Percentiles rank a stretch among this genome's conserved stretches.
These are phyloP conservation scores for Camptophora hylomeconis DNA, from an alignment of 2,329 filamentous ascomycete genomes.

Conservation along the genomic window DNA sequence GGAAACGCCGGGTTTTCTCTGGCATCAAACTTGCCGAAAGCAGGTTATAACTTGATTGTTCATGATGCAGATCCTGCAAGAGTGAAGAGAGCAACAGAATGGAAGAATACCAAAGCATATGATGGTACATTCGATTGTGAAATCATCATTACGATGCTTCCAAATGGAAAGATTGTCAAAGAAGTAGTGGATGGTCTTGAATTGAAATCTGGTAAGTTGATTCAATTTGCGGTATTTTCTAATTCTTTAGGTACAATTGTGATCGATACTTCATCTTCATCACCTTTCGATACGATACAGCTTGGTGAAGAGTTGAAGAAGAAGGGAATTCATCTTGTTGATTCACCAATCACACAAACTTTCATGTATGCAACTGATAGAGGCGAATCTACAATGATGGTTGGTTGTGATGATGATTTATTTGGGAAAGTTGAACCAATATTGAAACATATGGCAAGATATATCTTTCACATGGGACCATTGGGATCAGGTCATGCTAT, in stretches of 20 bases:
- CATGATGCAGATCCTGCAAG: conserved; percentile 20
- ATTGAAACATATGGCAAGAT: conserved; percentile 13
- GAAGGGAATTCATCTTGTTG: conserved; percentile 9
- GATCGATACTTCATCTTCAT: conserved; percentile 14
- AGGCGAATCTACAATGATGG: conserved; percentile 15
- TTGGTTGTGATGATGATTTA: conserved; percentile 10
- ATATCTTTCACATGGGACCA: conserved; percentile 14
- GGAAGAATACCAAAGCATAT: conserved; percentile 19
- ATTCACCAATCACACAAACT: conserved; percentile 13
- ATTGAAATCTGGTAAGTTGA: conserved; percentile 22
- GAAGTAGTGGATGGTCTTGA: conserved; percentile 19
- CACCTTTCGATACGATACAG: conserved; percentile 12
- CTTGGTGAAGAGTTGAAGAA: conserved; percentile 10
- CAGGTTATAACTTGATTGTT: conserved; percentile 21
- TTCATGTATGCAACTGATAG: conserved; percentile 14
- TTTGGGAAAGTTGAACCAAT: conserved; percentile 11
- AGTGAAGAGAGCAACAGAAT: conserved; percentile 15
- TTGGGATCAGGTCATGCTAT: conserved; percentile 12
- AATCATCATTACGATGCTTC: conserved; percentile 24
- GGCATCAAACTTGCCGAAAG: conserved; percentile 22
- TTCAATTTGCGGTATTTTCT: conserved; percentile 16
- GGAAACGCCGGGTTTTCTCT: conserved; percentile 23
- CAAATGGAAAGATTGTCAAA: conserved; percentile 23
- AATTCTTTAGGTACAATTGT: conserved; percentile 9
- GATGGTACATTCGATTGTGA: conserved; percentile 18